These are phyloP conservation scores for Saturnispora gosingensis DNA, from an alignment of 805 yeast genomes.

Conservation along the genomic window DNA sequence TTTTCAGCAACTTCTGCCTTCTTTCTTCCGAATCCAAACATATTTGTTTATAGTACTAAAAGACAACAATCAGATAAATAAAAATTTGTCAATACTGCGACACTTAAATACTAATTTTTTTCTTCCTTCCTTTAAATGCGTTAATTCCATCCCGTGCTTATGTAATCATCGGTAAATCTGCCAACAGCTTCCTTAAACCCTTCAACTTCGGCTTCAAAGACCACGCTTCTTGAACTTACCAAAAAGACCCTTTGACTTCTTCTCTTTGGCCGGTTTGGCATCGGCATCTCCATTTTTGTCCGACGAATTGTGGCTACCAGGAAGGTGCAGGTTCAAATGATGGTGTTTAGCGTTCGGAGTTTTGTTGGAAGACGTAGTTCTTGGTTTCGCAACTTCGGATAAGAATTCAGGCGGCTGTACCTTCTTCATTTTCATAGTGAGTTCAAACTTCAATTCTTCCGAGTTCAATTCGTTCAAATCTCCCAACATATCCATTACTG, in stretches of 20 bases:
- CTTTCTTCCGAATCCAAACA: constrained; percentile 24
- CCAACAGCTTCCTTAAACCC: background rate
- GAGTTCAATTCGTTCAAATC: constrained; percentile 25
- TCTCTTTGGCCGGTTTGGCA: constrained; percentile 10
- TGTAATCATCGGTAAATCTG: background rate
- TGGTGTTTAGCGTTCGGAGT: constrained; percentile 4
- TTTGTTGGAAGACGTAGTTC: background rate
- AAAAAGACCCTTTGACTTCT: constrained; percentile 14
- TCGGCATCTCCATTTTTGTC: constrained; percentile 1
- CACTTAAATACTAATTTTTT: background rate
- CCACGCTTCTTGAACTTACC: constrained; percentile 18
- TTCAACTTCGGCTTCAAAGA: constrained; percentile 5
- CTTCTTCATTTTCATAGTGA: constrained; percentile 15
- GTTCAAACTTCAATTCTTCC: constrained; percentile 20
- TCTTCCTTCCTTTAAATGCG: background rate
- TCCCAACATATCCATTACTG: constrained; percentile 29
- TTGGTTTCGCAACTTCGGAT: constrained; percentile 13
- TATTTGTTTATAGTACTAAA: background rate
- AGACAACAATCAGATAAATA: background rate
- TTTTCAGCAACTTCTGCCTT: constrained; percentile 12
- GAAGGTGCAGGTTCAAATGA: background rate
- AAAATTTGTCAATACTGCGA: background rate
- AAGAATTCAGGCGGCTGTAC: constrained; percentile 18
- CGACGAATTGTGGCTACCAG: background rate
- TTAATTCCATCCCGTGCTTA: background rate